Percentiles rank a stretch among this genome's conserved stretches.
Evolutionary conservation across 768 basidiomycete genomes (phyloP).

Genomic region (Mycena belliarum): DNA sequence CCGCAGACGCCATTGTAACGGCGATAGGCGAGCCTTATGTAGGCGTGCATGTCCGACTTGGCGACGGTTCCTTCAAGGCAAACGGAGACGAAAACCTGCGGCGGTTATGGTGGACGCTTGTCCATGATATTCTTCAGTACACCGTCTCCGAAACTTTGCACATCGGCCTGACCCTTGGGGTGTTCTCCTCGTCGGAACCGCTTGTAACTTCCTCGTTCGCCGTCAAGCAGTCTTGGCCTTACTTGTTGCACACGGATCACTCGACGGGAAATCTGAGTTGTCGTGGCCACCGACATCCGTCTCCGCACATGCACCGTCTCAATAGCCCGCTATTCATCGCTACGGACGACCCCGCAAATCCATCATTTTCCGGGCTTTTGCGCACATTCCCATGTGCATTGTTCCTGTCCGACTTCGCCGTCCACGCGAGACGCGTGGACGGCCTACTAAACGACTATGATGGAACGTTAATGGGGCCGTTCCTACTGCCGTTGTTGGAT

Average conservation of each 20-base stretch:
- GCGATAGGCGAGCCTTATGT: conserved; percentile 52
- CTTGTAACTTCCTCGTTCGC: neutral
- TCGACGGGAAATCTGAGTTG: conserved; percentile 37
- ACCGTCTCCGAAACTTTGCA: conserved; percentile 34
- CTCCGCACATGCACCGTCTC: conserved; percentile 31
- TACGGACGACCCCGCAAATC: conserved; percentile 55
- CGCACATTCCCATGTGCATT: conserved; percentile 66
- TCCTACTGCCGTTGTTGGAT: conserved; percentile 67
- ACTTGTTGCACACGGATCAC: conserved; percentile 11
- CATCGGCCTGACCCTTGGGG: conserved; percentile 27
- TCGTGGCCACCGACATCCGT: conserved; percentile 37
- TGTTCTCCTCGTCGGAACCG: conserved; percentile 19
- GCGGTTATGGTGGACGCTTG: conserved; percentile 57
- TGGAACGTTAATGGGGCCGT: conserved; percentile 43
- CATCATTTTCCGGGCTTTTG: conserved; percentile 46
- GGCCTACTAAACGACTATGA: conserved; percentile 47
- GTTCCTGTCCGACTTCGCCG: conserved; percentile 53
- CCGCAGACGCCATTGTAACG: conserved; percentile 45
- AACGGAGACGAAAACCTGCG: conserved; percentile 44
- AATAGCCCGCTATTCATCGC: conserved; percentile 68
- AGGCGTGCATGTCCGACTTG: conserved; percentile 67
- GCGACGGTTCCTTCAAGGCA: conserved; percentile 62
- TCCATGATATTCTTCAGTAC: conserved; percentile 49
- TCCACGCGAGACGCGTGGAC: conserved; percentile 32
- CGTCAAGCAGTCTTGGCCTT: conserved; percentile 15